These are phyloP conservation scores for Hypoxylon lenormandii DNA, from an alignment of 495 filamentous ascomycete genomes.

Conservation along the genomic window DNA sequence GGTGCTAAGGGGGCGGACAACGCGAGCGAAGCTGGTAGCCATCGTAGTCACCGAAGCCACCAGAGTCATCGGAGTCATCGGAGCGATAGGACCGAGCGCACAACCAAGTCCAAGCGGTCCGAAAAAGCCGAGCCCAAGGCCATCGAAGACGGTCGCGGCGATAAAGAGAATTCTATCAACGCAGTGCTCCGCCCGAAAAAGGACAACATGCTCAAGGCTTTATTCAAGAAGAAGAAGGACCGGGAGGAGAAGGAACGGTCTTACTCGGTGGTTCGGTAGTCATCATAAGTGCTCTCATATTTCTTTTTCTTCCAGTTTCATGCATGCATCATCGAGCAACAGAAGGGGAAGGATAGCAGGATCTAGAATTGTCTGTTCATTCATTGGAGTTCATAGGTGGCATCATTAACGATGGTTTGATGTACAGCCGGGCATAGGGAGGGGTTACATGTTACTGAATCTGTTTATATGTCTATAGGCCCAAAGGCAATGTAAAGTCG, in stretches of 20 bases:
- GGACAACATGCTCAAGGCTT: slow-evolving; percentile 63
- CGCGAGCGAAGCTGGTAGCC: slow-evolving; percentile 45
- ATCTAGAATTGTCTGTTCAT: slow-evolving; percentile 23
- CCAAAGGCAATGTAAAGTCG: slow-evolving; percentile 8
- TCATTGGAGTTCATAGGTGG: slow-evolving; percentile 24
- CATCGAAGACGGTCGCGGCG: slow-evolving; percentile 51
- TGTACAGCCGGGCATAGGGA: slow-evolving; percentile 25
- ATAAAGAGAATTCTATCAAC: slow-evolving; percentile 51
- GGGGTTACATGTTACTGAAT: slow-evolving; percentile 12
- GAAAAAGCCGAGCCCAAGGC: slow-evolving; percentile 47
- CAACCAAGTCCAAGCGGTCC: slow-evolving; percentile 47
- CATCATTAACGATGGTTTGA: slow-evolving; percentile 12
- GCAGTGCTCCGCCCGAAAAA: slow-evolving; percentile 54
- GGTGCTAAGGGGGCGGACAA: slow-evolving; percentile 32
- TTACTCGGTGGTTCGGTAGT: slow-evolving; percentile 40
- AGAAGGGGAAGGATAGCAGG: slow-evolving; percentile 30
- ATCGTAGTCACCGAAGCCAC: slow-evolving; percentile 36
- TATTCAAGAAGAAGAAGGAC: slow-evolving; percentile 67
- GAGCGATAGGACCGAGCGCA: slow-evolving; percentile 45
- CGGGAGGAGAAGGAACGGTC: slow-evolving; percentile 51
- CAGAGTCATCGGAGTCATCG: slow-evolving; percentile 48
- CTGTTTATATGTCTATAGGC: slow-evolving; percentile 9
- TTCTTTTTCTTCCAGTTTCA: slow-evolving; percentile 12
- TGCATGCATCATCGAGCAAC: slow-evolving; percentile 20
- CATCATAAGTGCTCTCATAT: not conserved